These are phyloP conservation scores for Fraxinus pennsylvanica DNA, from an alignment of 257 asterid genomes.

Conservation along the genomic window DNA sequence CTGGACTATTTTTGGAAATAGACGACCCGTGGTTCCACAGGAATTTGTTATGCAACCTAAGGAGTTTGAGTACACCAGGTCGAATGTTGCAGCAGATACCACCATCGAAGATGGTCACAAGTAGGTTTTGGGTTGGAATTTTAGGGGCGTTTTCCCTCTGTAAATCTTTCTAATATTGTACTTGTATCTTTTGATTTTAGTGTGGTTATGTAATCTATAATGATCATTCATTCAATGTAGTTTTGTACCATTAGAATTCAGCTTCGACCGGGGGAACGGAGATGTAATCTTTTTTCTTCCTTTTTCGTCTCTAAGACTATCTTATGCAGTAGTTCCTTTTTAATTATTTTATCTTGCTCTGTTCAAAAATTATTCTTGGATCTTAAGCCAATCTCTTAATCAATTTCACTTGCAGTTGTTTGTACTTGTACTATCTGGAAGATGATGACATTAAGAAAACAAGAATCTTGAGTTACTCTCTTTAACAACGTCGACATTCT, in stretches of 20 bases:
- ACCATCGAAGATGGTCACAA: slow-evolving; percentile 63
- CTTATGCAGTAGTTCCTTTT: too few relatives aligned
- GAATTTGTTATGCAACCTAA: slow-evolving; percentile 30
- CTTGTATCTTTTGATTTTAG: slow-evolving; percentile 30
- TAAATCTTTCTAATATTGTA: slow-evolving; percentile 50
- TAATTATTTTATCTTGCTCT: too few relatives aligned
- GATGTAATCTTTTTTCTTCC: neutral
- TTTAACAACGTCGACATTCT: too few relatives aligned
- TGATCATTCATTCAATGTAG: slow-evolving; percentile 54
- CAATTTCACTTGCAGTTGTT: too few relatives aligned
- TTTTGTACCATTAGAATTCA: neutral
- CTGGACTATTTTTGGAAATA: slow-evolving; percentile 59
- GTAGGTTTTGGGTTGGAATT: slow-evolving; percentile 30
- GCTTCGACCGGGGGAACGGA: neutral
- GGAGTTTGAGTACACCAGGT: slow-evolving; percentile 48
- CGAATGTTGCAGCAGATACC: slow-evolving; percentile 41
- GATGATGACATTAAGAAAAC: too few relatives aligned
- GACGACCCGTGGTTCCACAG: slow-evolving; percentile 82
- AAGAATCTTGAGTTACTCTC: too few relatives aligned
- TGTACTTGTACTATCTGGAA: too few relatives aligned
- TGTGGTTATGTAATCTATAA: slow-evolving; percentile 69
- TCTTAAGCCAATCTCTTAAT: too few relatives aligned
- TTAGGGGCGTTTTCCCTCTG: slow-evolving; percentile 36
- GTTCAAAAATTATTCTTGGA: too few relatives aligned
- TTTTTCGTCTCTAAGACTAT: too few relatives aligned